These are phyloP conservation scores for Termitomyces sp. DNA, from an alignment of 1,284 basidiomycete genomes.

Conservation along the genomic window DNA sequence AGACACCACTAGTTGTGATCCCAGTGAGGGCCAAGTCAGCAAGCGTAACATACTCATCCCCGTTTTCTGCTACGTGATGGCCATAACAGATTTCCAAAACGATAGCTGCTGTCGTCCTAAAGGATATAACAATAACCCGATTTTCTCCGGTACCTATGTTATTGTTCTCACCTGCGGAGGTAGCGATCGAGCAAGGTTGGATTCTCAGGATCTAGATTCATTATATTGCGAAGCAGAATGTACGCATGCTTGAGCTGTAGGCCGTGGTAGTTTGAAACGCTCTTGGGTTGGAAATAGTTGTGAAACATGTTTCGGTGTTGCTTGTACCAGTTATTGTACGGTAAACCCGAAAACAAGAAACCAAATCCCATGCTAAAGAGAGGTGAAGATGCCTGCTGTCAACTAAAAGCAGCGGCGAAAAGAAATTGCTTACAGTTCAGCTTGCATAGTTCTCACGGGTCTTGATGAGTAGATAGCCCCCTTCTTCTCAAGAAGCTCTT, in stretches of 20 bases:
- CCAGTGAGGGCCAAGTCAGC: slow-evolving; percentile 10
- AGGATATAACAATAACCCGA: too few species aligned
- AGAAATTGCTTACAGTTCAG: slow-evolving; percentile 4
- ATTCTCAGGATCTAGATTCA: background rate
- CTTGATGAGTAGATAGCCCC: slow-evolving; percentile 17
- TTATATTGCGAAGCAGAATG: slow-evolving; percentile 11
- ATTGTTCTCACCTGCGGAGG: slow-evolving; percentile 7
- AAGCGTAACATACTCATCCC: slow-evolving; percentile 13
- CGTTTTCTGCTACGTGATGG: slow-evolving; percentile 9
- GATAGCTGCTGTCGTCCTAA: slow-evolving; percentile 7
- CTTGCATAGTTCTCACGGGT: slow-evolving; percentile 7
- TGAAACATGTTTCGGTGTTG: slow-evolving; percentile 17
- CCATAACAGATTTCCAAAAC: slow-evolving; percentile 13
- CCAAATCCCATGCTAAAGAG: slow-evolving; percentile 12
- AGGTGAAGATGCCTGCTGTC: background rate
- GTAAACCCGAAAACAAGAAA: slow-evolving; percentile 11
- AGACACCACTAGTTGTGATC: slow-evolving; percentile 7
- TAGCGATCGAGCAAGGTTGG: slow-evolving; percentile 6
- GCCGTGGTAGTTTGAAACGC: slow-evolving; percentile 6
- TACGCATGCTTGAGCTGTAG: slow-evolving; percentile 13
- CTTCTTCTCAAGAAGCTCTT: slow-evolving; percentile 17
- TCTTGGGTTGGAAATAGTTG: slow-evolving; percentile 15
- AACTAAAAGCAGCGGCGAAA: background rate
- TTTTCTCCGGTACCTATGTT: background rate
- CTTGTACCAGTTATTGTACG: slow-evolving; percentile 14